Evolutionary conservation across 177 flowering plant genomes (phyloP).

Genomic region (Vitis hybrid): DNA sequence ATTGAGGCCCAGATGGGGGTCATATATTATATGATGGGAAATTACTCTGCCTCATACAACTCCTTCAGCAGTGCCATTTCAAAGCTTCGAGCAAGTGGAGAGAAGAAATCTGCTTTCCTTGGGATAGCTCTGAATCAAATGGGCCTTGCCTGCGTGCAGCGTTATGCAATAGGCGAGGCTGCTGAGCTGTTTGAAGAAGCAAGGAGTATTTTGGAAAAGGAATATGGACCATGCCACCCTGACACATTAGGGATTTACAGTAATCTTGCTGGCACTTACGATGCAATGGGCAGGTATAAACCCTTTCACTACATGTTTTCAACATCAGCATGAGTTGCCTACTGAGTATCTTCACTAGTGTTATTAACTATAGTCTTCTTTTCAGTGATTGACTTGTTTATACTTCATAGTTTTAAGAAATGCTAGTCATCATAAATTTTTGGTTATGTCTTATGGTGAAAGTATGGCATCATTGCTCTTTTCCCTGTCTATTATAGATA

Average conservation of each 20-base stretch:
- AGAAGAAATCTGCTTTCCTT: slow-evolving; percentile 47
- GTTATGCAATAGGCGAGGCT: slow-evolving; percentile 48
- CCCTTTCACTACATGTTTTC: background rate
- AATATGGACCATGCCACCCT: slow-evolving; percentile 56
- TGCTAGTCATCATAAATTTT: too few species aligned
- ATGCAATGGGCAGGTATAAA: slow-evolving; percentile 63
- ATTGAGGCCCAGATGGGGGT: slow-evolving; percentile 63
- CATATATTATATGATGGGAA: slow-evolving; percentile 48
- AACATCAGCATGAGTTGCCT: too few species aligned
- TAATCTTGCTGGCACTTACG: slow-evolving; percentile 64
- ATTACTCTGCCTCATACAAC: slow-evolving; percentile 35
- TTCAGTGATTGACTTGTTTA: background rate
- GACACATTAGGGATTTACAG: slow-evolving; percentile 54
- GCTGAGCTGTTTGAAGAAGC: slow-evolving; percentile 57
- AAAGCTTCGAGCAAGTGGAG: slow-evolving; percentile 47
- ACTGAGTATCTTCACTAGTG: too few species aligned
- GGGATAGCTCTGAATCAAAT: slow-evolving; percentile 56
- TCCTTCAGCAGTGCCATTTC: slow-evolving; percentile 32
- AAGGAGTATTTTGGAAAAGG: slow-evolving; percentile 43
- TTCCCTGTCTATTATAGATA: too few species aligned
- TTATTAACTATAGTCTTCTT: too few species aligned
- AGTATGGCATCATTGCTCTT: too few species aligned
- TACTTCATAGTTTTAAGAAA: background rate
- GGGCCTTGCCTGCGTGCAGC: slow-evolving; percentile 60
- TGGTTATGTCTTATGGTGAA: too few species aligned